Conservation (phyloP, 257 asterid species). For the Lycium ferocissimum region DNA sequence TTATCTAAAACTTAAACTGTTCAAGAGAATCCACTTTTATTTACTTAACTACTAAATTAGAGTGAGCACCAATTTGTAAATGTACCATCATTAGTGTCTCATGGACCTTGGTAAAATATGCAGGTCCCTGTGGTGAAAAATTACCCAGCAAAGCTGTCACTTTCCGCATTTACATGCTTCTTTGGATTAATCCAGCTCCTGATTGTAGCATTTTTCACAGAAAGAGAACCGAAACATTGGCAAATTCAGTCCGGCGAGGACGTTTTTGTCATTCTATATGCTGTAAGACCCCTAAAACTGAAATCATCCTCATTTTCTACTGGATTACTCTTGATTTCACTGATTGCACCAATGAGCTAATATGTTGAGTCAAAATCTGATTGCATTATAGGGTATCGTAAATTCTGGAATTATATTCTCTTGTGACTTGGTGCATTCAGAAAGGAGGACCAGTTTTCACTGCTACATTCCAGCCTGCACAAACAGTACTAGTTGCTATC, state of each 20-base stretch:
- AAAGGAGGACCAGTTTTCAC: slow-evolving; percentile 85
- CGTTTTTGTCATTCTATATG: slow-evolving; percentile 70
- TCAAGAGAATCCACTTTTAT: no score
- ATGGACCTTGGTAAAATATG: slow-evolving; percentile 10
- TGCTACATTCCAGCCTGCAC: slow-evolving; percentile 86
- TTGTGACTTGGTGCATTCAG: no score
- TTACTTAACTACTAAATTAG: no score
- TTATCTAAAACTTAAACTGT: no score
- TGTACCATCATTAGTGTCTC: neutral
- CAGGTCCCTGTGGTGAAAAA: slow-evolving; percentile 85
- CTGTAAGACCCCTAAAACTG: slow-evolving; percentile 50
- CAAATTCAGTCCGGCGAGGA: slow-evolving; percentile 69
- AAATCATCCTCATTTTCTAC: slow-evolving; percentile 8
- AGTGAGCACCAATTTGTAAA: no score
- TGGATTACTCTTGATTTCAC: no score
- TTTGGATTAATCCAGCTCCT: slow-evolving; percentile 81
- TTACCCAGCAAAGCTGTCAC: slow-evolving; percentile 87
- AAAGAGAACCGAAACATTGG: slow-evolving; percentile 74
- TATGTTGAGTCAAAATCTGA: neutral
- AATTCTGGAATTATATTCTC: slow-evolving; percentile 59
- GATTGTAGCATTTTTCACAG: slow-evolving; percentile 71
- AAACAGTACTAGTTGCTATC: slow-evolving; percentile 76
- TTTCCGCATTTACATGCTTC: slow-evolving; percentile 80
- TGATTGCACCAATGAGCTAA: neutral
- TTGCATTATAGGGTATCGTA: slow-evolving; percentile 63